phyloP scores from a whole-genome alignment of 805 yeast genomes.

The Pichia occidentalis region DNA sequence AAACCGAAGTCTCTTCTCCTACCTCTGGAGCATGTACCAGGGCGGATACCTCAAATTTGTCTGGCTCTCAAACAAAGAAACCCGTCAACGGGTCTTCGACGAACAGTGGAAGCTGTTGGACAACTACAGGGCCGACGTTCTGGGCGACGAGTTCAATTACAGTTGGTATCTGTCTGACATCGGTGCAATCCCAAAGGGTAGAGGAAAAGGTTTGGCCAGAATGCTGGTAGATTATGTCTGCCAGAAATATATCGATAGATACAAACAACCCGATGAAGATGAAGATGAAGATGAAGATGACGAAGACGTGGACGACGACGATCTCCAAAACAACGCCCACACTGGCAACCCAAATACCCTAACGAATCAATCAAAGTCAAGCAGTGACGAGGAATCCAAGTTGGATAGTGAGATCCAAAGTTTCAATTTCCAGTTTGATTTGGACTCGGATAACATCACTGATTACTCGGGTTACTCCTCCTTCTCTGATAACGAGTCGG shows the following conservation, averaged over 20 bases:
- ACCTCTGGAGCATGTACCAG: constrained; percentile 30
- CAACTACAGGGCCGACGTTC: constrained; percentile 37
- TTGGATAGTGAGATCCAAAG: constrained; percentile 30
- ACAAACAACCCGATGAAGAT: constrained; percentile 18
- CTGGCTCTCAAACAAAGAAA: constrained; percentile 34
- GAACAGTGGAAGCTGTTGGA: constrained; percentile 44
- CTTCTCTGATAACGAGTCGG: constrained; percentile 28
- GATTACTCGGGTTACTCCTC: constrained; percentile 32
- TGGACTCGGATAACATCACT: constrained; percentile 29
- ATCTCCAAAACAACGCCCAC: background rate
- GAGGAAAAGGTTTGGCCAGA: constrained; percentile 55
- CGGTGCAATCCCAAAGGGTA: constrained; percentile 50
- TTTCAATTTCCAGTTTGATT: constrained; percentile 29
- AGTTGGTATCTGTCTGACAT: constrained; percentile 56
- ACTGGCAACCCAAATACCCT: too few species aligned
- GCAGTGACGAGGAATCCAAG: constrained; percentile 23
- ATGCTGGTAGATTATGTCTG: constrained; percentile 44
- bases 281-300: constrained; percentile 17
- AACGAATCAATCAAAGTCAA: constrained; percentile 6
- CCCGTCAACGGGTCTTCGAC: constrained; percentile 43
- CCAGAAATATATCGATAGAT: constrained; percentile 36
- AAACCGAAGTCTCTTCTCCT: constrained; percentile 27
- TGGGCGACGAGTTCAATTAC: constrained; percentile 34
- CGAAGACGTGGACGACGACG: constrained; percentile 3
- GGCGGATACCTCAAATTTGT: constrained; percentile 30